These are phyloP conservation scores for Yarrowia sp. DNA, from an alignment of 805 yeast species.

Conservation along the genomic window DNA sequence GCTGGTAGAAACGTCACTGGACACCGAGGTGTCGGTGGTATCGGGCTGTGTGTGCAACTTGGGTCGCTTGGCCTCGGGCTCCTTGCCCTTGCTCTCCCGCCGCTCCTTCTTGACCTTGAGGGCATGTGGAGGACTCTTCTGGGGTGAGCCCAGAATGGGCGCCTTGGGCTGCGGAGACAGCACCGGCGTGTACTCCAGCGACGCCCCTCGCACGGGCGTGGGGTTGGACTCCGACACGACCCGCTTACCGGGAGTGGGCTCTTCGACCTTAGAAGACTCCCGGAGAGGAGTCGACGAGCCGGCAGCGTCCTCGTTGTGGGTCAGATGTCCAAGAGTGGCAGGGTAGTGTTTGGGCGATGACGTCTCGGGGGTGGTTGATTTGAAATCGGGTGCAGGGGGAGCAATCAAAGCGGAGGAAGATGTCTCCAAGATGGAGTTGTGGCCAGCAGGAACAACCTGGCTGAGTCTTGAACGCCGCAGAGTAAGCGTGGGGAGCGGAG, in stretches of 20 bases:
- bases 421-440: slow-evolving; percentile 11
- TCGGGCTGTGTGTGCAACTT: background rate
- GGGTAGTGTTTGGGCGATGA: background rate
- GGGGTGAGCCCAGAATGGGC: background rate
- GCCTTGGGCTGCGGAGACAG: slow-evolving; percentile 9
- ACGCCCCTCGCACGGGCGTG: background rate
- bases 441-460: background rate
- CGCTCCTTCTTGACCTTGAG: background rate
- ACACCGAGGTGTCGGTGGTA: no score
- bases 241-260: background rate
- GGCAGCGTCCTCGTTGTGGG: background rate
- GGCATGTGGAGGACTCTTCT: background rate
- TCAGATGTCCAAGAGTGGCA: background rate
- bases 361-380: background rate
- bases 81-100: background rate
- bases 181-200: slow-evolving; percentile 2
- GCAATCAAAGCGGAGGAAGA: background rate
- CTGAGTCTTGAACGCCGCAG: background rate
- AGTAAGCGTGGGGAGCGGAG: background rate
- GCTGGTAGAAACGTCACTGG: no score
- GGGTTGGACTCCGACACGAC: background rate
- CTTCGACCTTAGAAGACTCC: background rate
- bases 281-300: background rate
- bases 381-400: background rate
- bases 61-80: background rate